phyloP scores from a whole-genome alignment of 257 asterid species.

The Anisodus tanguticus region DNA sequence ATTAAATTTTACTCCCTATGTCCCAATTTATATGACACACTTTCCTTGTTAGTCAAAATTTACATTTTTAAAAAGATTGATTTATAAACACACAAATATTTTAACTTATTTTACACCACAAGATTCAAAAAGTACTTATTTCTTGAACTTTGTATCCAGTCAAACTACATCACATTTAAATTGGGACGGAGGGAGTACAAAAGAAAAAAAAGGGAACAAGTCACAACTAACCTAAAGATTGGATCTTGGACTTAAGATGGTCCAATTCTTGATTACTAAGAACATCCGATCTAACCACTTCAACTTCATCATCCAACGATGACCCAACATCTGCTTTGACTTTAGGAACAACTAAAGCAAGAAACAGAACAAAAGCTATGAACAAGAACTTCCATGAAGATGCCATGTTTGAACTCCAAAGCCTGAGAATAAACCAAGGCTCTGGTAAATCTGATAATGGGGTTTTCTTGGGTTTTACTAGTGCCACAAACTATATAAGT shows the following conservation, averaged over 20 bases:
- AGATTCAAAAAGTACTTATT: too few species aligned
- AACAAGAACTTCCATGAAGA: conserved; percentile 12
- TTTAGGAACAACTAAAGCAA: conserved; percentile 39
- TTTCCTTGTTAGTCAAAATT: too few species aligned
- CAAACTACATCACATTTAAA: too few species aligned
- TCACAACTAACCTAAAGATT: conserved; percentile 61
- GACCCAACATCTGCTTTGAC: conserved; percentile 53
- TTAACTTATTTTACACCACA: too few species aligned
- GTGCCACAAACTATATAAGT: neutral
- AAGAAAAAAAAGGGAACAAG: conserved; percentile 27
- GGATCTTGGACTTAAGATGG: conserved; percentile 67
- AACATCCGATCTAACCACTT: conserved; percentile 50
- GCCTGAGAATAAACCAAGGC: conserved; percentile 19
- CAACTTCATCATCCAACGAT: conserved; percentile 45
- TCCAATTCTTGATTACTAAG: conserved; percentile 47
- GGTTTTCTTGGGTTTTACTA: neutral
- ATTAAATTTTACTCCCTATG: neutral
- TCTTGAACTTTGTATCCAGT: too few species aligned
- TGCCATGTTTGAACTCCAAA: conserved; percentile 21
- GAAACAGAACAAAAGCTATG: neutral
- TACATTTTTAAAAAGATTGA: too few species aligned
- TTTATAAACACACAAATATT: too few species aligned
- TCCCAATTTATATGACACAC: too few species aligned
- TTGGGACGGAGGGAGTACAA: neutral
- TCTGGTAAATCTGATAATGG: neutral